Percentiles rank a stretch among this genome's conserved stretches.
Conservation (phyloP, 1,139 yeast species). For the Suhomyces guaymorum region DNA sequence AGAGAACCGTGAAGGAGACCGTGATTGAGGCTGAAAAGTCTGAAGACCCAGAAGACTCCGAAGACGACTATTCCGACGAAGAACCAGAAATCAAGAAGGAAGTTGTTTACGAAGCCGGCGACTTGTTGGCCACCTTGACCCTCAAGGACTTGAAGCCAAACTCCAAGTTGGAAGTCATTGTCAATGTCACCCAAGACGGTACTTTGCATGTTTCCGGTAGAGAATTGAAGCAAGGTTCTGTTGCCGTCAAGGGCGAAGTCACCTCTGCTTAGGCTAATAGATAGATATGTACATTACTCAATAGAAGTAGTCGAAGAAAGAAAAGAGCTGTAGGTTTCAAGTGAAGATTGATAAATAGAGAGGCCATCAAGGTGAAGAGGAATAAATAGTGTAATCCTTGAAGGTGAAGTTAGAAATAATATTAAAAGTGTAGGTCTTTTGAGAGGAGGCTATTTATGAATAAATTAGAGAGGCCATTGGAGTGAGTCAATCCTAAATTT, state of each 20-base stretch:
- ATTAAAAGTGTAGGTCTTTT: no score
- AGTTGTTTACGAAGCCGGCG: constrained; percentile 73
- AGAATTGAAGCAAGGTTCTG: constrained; percentile 69
- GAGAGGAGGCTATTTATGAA: no score
- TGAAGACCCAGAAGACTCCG: constrained; percentile 50
- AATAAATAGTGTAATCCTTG: no score
- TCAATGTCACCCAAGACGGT: constrained; percentile 85
- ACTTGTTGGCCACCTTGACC: constrained; percentile 75
- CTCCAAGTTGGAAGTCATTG: constrained; percentile 69
- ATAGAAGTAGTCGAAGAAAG: no score
- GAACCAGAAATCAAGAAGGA: constrained; percentile 76
- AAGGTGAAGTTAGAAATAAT: no score
- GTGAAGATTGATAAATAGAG: no score
- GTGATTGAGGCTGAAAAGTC: constrained; percentile 59
- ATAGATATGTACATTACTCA: no score
- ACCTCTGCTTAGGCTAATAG: constrained; percentile 18
- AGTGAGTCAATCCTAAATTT: no score
- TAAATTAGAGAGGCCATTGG: no score
- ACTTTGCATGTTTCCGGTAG: constrained; percentile 81
- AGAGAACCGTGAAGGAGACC: constrained; percentile 75
- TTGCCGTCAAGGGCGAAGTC: constrained; percentile 54
- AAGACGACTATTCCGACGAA: constrained; percentile 41
- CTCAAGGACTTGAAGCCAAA: constrained; percentile 73
- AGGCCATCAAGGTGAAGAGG: no score
- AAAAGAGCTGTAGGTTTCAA: no score